Percentiles rank a stretch among this genome's conserved stretches.
Conservation (phyloP, 2,329 filamentous ascomycete species). For the Trichoderma atrobrunneum region DNA sequence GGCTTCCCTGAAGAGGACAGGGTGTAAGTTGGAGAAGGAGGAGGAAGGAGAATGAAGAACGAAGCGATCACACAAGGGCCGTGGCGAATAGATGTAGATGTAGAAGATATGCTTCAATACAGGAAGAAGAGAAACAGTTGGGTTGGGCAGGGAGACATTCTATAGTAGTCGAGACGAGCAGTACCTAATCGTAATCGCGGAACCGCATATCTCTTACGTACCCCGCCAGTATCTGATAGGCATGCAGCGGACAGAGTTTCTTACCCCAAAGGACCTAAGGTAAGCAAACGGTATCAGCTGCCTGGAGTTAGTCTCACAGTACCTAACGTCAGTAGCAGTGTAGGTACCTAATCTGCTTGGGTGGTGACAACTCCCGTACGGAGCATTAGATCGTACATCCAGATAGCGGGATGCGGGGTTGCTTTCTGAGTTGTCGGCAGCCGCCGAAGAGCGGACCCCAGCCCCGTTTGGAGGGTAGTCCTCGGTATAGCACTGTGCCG, state of each 20-base stretch:
- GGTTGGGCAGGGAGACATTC: constrained; percentile 12
- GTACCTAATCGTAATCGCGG: constrained; percentile 11
- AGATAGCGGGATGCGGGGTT: constrained; percentile 17
- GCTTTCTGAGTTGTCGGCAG: constrained; percentile 9
- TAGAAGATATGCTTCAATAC: neutral
- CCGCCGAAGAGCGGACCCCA: constrained; percentile 19
- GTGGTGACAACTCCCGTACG: neutral
- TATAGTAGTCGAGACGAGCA: neutral
- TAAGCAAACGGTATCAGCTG: neutral
- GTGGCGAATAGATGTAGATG: neutral
- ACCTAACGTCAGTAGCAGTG: neutral
- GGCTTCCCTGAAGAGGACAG: neutral
- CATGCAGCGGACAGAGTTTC: neutral
- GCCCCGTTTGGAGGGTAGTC: neutral
- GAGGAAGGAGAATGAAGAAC: neutral
- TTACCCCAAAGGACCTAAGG: neutral
- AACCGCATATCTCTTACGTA: constrained; percentile 1
- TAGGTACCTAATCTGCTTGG: neutral
- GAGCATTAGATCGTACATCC: constrained; percentile 8
- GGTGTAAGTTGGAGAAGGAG: neutral
- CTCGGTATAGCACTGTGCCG: neutral
- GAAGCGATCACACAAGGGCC: neutral
- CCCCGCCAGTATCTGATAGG: constrained; percentile 10
- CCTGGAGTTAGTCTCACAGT: neutral
- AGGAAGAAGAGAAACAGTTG: neutral